Base-by-base conservation (phyloP, 2,329 filamentous ascomycete species). In the Clonostachys sp. region DNA sequence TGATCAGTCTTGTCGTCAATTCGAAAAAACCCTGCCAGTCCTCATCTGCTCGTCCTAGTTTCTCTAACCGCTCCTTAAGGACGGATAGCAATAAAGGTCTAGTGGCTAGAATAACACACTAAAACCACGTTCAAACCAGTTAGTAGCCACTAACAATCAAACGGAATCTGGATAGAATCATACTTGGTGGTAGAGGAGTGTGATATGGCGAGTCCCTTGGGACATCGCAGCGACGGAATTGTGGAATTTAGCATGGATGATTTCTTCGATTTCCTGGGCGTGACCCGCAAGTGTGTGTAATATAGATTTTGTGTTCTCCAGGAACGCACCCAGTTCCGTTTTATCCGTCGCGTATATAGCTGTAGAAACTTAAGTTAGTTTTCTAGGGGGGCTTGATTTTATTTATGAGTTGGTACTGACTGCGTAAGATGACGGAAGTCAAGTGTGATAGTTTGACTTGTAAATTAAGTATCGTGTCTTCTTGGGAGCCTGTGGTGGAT, bases 91-190 rank as follows among this genome's bases (percentile, higher is more conserved):
- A 48, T 0, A 70, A 55, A 2, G 68, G 66, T 0, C 67, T 55
- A 2, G 67, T 71, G 1, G 65, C 68, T 1, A 70, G 54, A 3
- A 70, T 67, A 0, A 71, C 66, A 16, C 66, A 70, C 65, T 64
- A 20, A 1, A 1, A 41, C 48, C 36, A 0, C 8, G 45, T 10
- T 18, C 39, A 45, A 35, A 51, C 30, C n/a, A 1, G 39, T 6
- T 5, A 2, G 5, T 12, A 1, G 1, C 24, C 10, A 3, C 3
- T 6, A 4, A 16, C 3, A 9, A 3, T n/a, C 5, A 8, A 2
- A 12, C 2, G 1, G 5, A 12, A 30, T 30, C 9, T 10, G 3
- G 24, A 30, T 30, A 9, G 10, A 30, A 30, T 1, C 53, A 9
- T 13, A 68, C 66, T 55, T 70, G 64, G 34, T 70, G 67, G 42